A percentile compares a stretch with the other conserved stretches of the same genome.
phyloP scores from a whole-genome alignment of 2,329 filamentous ascomycete genomes.

The Hysterium pulicare region DNA sequence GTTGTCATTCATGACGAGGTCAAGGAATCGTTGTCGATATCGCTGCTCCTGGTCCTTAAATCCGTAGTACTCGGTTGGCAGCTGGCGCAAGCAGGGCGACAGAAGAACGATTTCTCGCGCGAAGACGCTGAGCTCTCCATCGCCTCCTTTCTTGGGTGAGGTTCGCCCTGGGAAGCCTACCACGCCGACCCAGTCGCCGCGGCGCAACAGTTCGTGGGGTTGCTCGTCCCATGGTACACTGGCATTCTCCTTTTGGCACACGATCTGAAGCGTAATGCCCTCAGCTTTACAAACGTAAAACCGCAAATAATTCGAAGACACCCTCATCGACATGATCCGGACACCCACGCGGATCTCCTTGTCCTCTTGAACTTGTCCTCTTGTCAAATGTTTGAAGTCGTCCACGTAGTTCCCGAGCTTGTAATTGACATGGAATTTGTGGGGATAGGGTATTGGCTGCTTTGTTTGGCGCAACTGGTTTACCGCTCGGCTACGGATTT shows the following conservation, averaged over 20 bases:
- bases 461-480: slow-evolving; percentile 71
- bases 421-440: slow-evolving; percentile 87
- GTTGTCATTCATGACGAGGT: slow-evolving; percentile 93
- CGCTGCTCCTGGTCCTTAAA: slow-evolving; percentile 95
- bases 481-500: slow-evolving; percentile 83
- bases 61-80: slow-evolving; percentile 66
- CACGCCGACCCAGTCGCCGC: slow-evolving; percentile 91
- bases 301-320: slow-evolving; percentile 63
- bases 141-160: slow-evolving; percentile 81
- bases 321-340: slow-evolving; percentile 84
- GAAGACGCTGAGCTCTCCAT: slow-evolving; percentile 92
- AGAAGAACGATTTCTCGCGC: slow-evolving; percentile 81
- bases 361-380: slow-evolving; percentile 77
- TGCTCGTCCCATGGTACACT: slow-evolving; percentile 77
- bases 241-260: slow-evolving; percentile 81
- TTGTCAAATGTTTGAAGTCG: slow-evolving; percentile 78
- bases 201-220: slow-evolving; percentile 80
- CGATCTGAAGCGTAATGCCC: slow-evolving; percentile 79
- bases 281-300: slow-evolving; percentile 85
- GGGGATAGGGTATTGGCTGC: slow-evolving; percentile 73
- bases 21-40: slow-evolving; percentile 88
- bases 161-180: slow-evolving; percentile 82
- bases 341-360: slow-evolving; percentile 74
- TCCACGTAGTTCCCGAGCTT: slow-evolving; percentile 76
- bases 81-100: slow-evolving; percentile 85